Base-by-base conservation (phyloP, 805 yeast species). In the Wickerhamomyces chambardii region DNA sequence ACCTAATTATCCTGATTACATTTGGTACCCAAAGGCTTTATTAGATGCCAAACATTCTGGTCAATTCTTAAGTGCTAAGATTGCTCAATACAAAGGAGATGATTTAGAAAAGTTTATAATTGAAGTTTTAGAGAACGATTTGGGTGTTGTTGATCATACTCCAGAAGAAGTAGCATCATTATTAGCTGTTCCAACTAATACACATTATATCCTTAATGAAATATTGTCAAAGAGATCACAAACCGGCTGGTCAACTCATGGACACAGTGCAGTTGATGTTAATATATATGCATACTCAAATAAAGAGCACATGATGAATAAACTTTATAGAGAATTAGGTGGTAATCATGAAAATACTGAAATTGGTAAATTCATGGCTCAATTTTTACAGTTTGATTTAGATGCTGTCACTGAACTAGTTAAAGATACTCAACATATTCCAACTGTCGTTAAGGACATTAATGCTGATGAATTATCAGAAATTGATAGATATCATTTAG, bases 221-320 rank as follows among this genome's bases (percentile, higher is more conserved):
- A 71, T 89, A 71, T 71, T 86, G 10, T 82, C 95, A 1, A 50
- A 60, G n/a, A 73, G 95, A 43, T 86, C 97, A 0, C 83, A 83
- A 56, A 75, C 86, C 15, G 97, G 96, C n/a, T 89, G 96, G 95
- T 70, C 95, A 9, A 89, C 97, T 0, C 95, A 86, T 50, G 97
- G 97, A 22, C 97, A 89, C 57, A 79, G 95, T 16, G 96, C 95
- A 0, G 96, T 89, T 14, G 97, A 89, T 58, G 95, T 89, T 27
- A 89, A 90, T 51, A 83, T 90, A 33, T 89, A 89, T 54, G 95
- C 82, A 0, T 71, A 79, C 53, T 70, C 87, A 24, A 80, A 80
- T 47, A 73, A 69, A 18, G 62, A 65, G 33, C 47, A 58, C 7
- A 65, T 76, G 22, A 59, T 58, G 50, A 31, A 42, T 3, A 41